Evolutionary conservation across 2,329 filamentous ascomycete genomes (phyloP).

Genomic region (Curvularia lunata): DNA sequence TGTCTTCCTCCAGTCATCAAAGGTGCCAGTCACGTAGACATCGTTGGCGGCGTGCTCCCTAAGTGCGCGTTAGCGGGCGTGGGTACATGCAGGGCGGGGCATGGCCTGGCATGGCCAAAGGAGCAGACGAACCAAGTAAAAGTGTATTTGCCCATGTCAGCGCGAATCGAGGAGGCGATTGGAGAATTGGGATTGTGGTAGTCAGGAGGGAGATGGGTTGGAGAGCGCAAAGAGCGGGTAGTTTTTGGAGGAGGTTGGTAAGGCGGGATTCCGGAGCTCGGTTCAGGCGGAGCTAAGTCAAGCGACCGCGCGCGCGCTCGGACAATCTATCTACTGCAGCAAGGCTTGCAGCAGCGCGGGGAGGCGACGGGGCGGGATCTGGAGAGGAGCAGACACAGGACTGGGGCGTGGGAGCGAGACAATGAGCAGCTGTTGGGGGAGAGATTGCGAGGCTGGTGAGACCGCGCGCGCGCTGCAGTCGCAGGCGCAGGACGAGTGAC

Average conservation of each 20-base stretch:
- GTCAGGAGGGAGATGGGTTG: slow-evolving; percentile 39
- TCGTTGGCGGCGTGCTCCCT: slow-evolving; percentile 86
- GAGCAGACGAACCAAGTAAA: slow-evolving; percentile 68
- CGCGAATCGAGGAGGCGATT: slow-evolving; percentile 27
- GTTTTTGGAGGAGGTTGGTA: slow-evolving; percentile 35
- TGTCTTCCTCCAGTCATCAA: slow-evolving; percentile 91
- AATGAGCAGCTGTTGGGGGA: slow-evolving; percentile 14
- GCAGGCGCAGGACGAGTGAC: slow-evolving; percentile 17
- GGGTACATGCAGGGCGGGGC: slow-evolving; percentile 2
- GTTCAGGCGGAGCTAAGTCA: slow-evolving; percentile 28
- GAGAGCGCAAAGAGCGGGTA: slow-evolving; percentile 22
- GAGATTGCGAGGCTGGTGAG: slow-evolving; percentile 31
- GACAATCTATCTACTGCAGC: slow-evolving; percentile 22
- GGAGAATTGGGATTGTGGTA: slow-evolving; percentile 20
- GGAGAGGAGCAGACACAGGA: slow-evolving; percentile 19
- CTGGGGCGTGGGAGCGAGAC: slow-evolving; percentile 5
- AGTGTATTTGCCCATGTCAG: slow-evolving; percentile 68
- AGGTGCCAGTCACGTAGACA: slow-evolving; percentile 94
- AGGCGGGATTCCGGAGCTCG: slow-evolving; percentile 33
- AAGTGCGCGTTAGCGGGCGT: slow-evolving; percentile 26
- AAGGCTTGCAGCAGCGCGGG: slow-evolving; percentile 23
- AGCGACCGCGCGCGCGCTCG: slow-evolving; percentile 35
- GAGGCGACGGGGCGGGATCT: slow-evolving; percentile 16
- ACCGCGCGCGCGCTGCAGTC: slow-evolving; percentile 14
- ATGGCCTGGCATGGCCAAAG: not conserved